Evolutionary conservation across 2,329 filamentous ascomycete genomes (phyloP), one percentile per base, ranked within the genome.

Genomic region (Ceratocystis albifundus): DNA sequence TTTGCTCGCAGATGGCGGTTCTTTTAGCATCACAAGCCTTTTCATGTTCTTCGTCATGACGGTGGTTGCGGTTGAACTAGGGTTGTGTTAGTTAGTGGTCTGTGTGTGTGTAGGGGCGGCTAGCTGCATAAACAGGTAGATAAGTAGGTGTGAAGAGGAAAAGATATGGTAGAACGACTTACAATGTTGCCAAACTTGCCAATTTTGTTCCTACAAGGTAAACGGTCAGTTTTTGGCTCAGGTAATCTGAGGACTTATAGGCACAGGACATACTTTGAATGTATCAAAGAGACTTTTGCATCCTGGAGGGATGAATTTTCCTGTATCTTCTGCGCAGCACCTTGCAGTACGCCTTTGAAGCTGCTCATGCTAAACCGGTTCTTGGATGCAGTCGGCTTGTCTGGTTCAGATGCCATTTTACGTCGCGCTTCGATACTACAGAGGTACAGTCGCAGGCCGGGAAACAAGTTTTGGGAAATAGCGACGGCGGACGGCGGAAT

Each of bases 21-120:
- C 94, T 84, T 77, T 96, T 96, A 12, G 82, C 82, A 74, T 97
- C 93, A 55, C 89, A 93, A 8, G 76, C 80, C 75, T 93, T 81
- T 74, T 97, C 94, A 74, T 97, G 92, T 70, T 88, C 88, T 75
- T 97, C 93, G 73, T 96, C 93, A 74, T 96, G 93, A 65, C 93
- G 88, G 75, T 97, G 93, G 69, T 95, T 89, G 28, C 82, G 80
- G 72, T 96, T 97, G 77, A 96, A 83, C 82, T 84, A 61, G 7
- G 4, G 46, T 48, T 61, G 20, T 48, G 45, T 64, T 64, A 67
- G 46, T 45, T n/a, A 4, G 28, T 22, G 61, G 46, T 25, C n/a
- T 59, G 30, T 20, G 61, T 41, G 25, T 32, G 64, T 65, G 50
- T 12, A 28, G 8, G 20, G 20, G 20, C 22, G 48, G 48, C 48